Evolutionary conservation across 805 yeast species (phyloP).

Genomic region (Ogataea nakhonphanomensis): DNA sequence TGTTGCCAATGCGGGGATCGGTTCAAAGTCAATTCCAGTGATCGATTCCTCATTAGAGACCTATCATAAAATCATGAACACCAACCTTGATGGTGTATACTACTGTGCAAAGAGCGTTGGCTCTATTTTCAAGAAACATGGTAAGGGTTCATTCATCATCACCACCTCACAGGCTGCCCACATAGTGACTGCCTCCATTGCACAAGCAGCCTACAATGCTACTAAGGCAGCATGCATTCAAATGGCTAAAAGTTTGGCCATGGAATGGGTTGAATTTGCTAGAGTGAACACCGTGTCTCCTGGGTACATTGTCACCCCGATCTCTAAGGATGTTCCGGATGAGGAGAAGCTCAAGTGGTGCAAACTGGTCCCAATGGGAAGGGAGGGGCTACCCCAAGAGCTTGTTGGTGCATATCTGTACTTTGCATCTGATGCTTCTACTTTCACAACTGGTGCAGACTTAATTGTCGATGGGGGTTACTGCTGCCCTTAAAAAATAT

Average conservation of each 20-base stretch:
- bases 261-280: conserved; percentile 45
- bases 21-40: conserved; percentile 37
- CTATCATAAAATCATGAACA: conserved; percentile 40
- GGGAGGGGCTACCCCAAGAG: conserved; percentile 48
- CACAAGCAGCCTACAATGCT: conserved; percentile 44
- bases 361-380: conserved; percentile 41
- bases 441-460: conserved; percentile 50
- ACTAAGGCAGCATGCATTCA: conserved; percentile 46
- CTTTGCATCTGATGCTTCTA: conserved; percentile 52
- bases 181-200: conserved; percentile 47
- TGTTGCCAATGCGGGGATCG: conserved; percentile 42
- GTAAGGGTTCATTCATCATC: conserved; percentile 43
- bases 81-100: conserved; percentile 45
- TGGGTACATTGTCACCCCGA: conserved; percentile 46
- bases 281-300: conserved; percentile 47
- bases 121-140: conserved; percentile 41
- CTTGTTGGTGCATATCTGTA: conserved; percentile 50
- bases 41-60: conserved; percentile 33
- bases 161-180: conserved; percentile 51
- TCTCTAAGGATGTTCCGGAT: conserved; percentile 25
- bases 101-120: conserved; percentile 47
- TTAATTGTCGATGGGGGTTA: conserved; percentile 51
- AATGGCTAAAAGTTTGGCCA: conserved; percentile 41
- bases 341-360: conserved; percentile 27
- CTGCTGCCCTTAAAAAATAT: conserved; percentile 11